phyloP scores from a whole-genome alignment of 2,329 filamentous ascomycete genomes.

The Thelonectria discophora region DNA sequence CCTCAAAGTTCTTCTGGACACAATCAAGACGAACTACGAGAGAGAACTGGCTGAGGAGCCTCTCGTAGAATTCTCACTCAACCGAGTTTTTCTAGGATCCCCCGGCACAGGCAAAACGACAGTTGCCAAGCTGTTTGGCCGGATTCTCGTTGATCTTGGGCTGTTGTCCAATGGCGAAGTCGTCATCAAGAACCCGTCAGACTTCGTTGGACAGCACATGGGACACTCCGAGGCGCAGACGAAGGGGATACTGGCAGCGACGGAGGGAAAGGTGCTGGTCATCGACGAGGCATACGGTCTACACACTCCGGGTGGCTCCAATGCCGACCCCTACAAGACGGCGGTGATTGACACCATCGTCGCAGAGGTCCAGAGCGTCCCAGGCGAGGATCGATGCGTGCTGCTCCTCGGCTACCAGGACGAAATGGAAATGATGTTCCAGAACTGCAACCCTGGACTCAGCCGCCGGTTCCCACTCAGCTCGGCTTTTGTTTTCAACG shows the following conservation, averaged over 20 bases:
- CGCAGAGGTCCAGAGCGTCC: conserved; percentile 74
- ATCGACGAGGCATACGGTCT: conserved; percentile 84
- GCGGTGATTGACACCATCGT: conserved; percentile 80
- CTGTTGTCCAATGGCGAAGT: conserved; percentile 76
- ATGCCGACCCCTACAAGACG: conserved; percentile 59
- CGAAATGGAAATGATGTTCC: conserved; percentile 76
- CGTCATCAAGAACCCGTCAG: conserved; percentile 74
- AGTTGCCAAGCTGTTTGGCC: conserved; percentile 76
- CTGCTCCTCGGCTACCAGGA: conserved; percentile 76
- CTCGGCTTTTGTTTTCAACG: conserved; percentile 73
- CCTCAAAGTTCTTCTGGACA: conserved; percentile 66
- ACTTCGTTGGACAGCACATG: conserved; percentile 72
- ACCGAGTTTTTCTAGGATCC: conserved; percentile 74
- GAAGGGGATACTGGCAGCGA: conserved; percentile 73
- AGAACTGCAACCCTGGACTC: conserved; percentile 77
- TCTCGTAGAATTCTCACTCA: conserved; percentile 68
- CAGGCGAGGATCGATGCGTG: conserved; percentile 77
- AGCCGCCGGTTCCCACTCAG: conserved; percentile 71
- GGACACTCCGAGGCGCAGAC: conserved; percentile 77
- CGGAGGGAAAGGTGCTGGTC: conserved; percentile 77
- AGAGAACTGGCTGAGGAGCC: conserved; percentile 71
- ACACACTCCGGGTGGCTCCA: conserved; percentile 50
- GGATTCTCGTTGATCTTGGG: conserved; percentile 73
- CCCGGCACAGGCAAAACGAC: conserved; percentile 83
- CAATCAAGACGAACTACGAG: conserved; percentile 69